Evolutionary conservation across 139 green algal genomes (phyloP), one percentile per base, ranked within the genome.

Genomic region (Tetraselmis chui): DNA sequence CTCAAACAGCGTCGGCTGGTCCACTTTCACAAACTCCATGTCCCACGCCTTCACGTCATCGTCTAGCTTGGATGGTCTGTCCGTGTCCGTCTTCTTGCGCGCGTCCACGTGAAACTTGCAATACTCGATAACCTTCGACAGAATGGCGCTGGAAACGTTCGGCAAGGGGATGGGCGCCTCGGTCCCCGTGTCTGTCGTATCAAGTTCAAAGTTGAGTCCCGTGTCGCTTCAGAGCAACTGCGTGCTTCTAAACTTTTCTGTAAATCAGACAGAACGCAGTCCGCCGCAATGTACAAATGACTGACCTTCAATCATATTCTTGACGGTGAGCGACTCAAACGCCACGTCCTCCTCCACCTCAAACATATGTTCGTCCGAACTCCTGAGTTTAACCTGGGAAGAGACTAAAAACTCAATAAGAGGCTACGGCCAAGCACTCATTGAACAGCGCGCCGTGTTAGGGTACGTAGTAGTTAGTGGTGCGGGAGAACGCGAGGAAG

Each of bases 1-100:
- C 84, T 99, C 96, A 79, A 99, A 99, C 24, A 99, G 91, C 1
- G 93, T 96, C 0, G 86, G 88, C 80, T 99, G 95, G 84, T 99
- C 97, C n/a, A 99, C 94, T 82, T 98, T 98, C 32, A 97, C 91
- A 79, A 99, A 99, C 79, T 98, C 95, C 1, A 85, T 87, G 85
- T 99, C 96, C 92, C 93, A 99, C 23, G 82, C 79, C 89, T 96
- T 95, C 18, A 98, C 80, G 18, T 98, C 95, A 0, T 98, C 97
- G 30, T 98, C 94, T 5, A 76, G 88, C 86, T 96, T 96, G 29
- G 80, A 59, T 2, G 92, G 84, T 87, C 95, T 94, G 79, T 90
- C 87, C 23, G 24, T 85, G 74, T 94, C 89, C 83, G 95, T 94
- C 81, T 90, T 88, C 77, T 94, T 89, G 1, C 82, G 79, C 1